Evolutionary conservation across 2,329 filamentous ascomycete genomes (phyloP), one percentile per base, ranked within the genome.

Genomic region (Colletotrichum sp.): DNA sequence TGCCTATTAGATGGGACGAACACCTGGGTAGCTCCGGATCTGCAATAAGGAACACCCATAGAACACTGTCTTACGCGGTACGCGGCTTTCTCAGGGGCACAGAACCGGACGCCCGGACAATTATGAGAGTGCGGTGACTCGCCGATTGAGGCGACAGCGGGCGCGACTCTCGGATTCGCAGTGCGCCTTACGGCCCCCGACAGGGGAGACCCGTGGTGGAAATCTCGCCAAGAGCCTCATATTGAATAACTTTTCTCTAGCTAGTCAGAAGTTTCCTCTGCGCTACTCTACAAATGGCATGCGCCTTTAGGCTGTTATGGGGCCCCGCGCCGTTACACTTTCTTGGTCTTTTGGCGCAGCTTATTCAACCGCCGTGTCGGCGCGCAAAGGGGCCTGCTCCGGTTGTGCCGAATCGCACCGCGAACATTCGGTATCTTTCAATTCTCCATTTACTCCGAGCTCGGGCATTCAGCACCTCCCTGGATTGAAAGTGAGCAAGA

Each of bases 401-500:
- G 44, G 44, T 21, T 52, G n/a, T 52, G 44, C 44, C 44, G 44
- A 52, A 52, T 21, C 44, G 44, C 44, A 52, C n/a, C 44, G 44
- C 44, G 44, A 21, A 52, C n/a, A 21, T 52, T 21, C 44, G n/a
- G 44, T 52, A 24, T 12, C n/a, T 52, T 21, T 52, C 44, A 34
- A 24, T 21, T 16, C 5, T 63, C 59, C 30, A 63, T 21, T 52
- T 3, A 63, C 0, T 15, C 30, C 32, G 26, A 10, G 2, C 18
- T 13, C 24, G 36, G 44, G 5, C 24, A 15, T 26, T 76, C 63
- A 76, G n/a, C 74, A 76, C 44, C 70, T 73, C 74, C 74, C 74
- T 76, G 24, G 8, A 9, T 10, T 30, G 26, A 63, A 7, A 5
- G 30, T 63, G 28, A 34, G 44, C 6, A 52, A 52, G 10, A 21